Evolutionary conservation across 2,329 filamentous ascomycete genomes (phyloP), one percentile per base, ranked within the genome.

Genomic region (Pseudopyricularia javanii): DNA sequence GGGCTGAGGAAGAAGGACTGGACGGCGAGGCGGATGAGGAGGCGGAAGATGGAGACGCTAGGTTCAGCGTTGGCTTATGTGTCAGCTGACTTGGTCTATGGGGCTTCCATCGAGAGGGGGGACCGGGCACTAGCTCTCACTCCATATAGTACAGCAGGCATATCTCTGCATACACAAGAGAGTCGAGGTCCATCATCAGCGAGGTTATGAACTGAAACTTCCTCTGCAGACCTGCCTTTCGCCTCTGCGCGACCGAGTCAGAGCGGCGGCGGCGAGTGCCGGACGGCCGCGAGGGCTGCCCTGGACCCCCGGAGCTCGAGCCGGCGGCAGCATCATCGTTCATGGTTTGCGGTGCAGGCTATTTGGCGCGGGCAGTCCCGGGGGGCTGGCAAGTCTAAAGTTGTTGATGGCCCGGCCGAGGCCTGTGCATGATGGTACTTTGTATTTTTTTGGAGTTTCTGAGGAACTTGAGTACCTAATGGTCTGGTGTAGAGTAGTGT

Each of bases 141-240:
- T 86, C 83, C 76, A 86, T 80, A 64, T 85, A 86, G 63, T 86
- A 86, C 59, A 86, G 60, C 45, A 76, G 73, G 60, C 79, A 82
- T 54, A 86, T 69, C 68, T 86, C 80, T 40, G 76, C 78, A 63
- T 82, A 83, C 49, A 84, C 75, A 47, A 85, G 61, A 60, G 77
- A 74, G 67, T 86, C 82, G 54, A 86, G 69, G 56, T 74, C 79
- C 60, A 72, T 71, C 59, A 82, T 75, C 55, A 86, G 70, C 58
- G 82, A 75, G 40, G 73, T 78, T 59, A 83, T 67, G 62, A 84
- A 82, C 57, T 78, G 68, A 53, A 80, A 69, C 70, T 83, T 83
- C 65, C 76, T 82, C 54, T 68, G 62, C 54, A 75, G 59, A 55
- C 69, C 68, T 30, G 61, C 58, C 53, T 59, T 64, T 49, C 61